Base-by-base conservation (phyloP, 176 grass and related monocot genomes). In the Triticum dicoccoides region DNA sequence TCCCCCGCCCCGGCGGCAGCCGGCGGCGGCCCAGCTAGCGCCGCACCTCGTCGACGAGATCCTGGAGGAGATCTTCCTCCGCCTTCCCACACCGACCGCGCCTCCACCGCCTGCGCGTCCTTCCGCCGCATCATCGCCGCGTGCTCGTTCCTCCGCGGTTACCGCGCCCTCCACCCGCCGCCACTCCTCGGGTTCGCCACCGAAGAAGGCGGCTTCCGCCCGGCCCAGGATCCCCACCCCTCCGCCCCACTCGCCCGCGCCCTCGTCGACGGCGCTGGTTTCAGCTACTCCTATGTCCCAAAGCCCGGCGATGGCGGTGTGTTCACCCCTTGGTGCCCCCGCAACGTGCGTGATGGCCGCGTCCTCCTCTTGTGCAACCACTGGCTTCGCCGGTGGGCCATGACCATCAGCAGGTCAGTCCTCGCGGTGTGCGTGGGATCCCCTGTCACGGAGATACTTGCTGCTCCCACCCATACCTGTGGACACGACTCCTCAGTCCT, bases 11-110 rank as follows among this genome's bases (percentile, higher is more conserved):
- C 1, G 67, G 8, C 35, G 35, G 69, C 21, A 9, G 9, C 69
- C 10, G 1, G 3, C 68, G 34, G 34, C 34, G 69, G 37, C 69
- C 37, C 11, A 21, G 11, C 10, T 11, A 38, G 69, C 69, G 37
- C 69, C 69, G 20, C n/a, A 73, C 69, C 10, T 73, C 37, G 38
- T 23, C 20, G 37, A 73, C 3, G 69, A 44, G 20, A 73, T 73
- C 38, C 37, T 73, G 69, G 69, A 73, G 38, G 21, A 88, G 82
- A 80, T 77, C 33, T 12, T 89, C 8, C 5, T 89, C 42, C 41
- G 56, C 1, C 7, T 80, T 51, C 37, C 24, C 30, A 79, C 65
- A 10, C 74, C 9, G 41, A 25, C 34, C 45, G 58, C 41, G 85
- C 71, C 45, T 66, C 61, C 70, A 1, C 30, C 32, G 79, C 59